Percentiles rank a stretch among this genome's conserved stretches.
Conservation (phyloP, 345 rosid genomes). For the Isatis tinctoria region DNA sequence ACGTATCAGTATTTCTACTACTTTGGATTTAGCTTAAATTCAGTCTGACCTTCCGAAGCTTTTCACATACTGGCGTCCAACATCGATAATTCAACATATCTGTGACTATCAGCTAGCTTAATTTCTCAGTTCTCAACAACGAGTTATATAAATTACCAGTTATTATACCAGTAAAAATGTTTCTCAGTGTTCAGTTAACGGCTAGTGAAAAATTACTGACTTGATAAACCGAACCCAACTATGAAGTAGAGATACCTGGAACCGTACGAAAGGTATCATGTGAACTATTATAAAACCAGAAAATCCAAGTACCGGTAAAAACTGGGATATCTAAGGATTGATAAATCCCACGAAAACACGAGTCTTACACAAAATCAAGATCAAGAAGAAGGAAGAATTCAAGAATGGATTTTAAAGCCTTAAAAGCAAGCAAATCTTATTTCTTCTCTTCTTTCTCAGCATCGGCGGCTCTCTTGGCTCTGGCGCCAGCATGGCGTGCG, state of each 20-base stretch:
- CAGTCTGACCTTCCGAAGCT: too few species aligned
- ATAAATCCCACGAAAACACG: background rate
- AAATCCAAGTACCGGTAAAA: background rate
- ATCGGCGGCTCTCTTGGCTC: slow-evolving; percentile 80
- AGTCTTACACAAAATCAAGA: slow-evolving; percentile 4
- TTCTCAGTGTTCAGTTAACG: too few species aligned
- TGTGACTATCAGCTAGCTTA: background rate
- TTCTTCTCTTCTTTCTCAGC: slow-evolving; percentile 95
- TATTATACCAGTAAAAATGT: too few species aligned
- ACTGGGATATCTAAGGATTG: background rate
- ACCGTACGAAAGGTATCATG: background rate
- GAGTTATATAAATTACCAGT: too few species aligned
- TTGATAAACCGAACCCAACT: background rate
- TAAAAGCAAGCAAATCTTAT: slow-evolving; percentile 31
- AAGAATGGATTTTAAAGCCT: background rate
- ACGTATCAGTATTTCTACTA: too few species aligned
- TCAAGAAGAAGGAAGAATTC: slow-evolving; percentile 11
- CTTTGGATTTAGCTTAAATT: too few species aligned
- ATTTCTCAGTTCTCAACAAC: too few species aligned
- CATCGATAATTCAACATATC: too few species aligned
- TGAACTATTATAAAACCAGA: background rate
- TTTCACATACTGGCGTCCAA: too few species aligned
- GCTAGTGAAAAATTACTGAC: too few species aligned
- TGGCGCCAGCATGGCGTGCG: slow-evolving; percentile 56
- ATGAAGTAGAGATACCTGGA: background rate